phyloP scores from a whole-genome alignment of 176 grass and related monocot species.

The maize (Zea mays) region Zm-B73-REFERENCE-NAM-5.0 NC_050105.1:83841501-83842000 shows the following conservation, averaged over 20 bases:
- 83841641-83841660: background rate
- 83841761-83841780: too few species aligned
- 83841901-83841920: constrained; percentile 36
- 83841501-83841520: background rate
- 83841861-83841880: constrained; percentile 63
- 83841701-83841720: background rate
- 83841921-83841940: background rate
- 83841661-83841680: background rate
- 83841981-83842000: background rate
- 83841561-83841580: background rate
- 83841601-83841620: background rate
- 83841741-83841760: too few species aligned
- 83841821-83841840: constrained; percentile 56
- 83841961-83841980: background rate
- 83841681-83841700: background rate
- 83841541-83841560: background rate
- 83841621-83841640: background rate
- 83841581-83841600: background rate
- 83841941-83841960: background rate
- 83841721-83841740: too few species aligned
- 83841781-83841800: too few species aligned
- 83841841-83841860: constrained; percentile 82
- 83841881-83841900: constrained; percentile 79
- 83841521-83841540: background rate
- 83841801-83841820: constrained; percentile 7